phyloP scores from a whole-genome alignment of 2,329 filamentous ascomycete species.

The Trichoderma koningii region DNA sequence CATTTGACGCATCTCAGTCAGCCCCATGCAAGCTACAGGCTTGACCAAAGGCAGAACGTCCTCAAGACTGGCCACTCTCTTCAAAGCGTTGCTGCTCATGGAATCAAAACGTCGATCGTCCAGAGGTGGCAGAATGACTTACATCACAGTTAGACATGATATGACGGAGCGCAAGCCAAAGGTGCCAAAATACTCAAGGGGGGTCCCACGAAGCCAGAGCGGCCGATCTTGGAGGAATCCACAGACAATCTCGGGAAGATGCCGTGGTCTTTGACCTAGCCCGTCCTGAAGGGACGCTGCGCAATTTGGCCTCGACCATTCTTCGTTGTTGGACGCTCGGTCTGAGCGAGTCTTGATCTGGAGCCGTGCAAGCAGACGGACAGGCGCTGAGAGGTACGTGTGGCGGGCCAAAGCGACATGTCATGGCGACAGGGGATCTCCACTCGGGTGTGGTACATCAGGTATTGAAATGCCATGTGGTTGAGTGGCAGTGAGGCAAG shows the following conservation, averaged over 20 bases:
- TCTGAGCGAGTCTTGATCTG: not conserved
- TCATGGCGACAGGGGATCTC: constrained; percentile 16
- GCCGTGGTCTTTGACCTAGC: not conserved
- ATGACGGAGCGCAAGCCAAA: not conserved
- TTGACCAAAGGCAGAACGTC: constrained; percentile 3
- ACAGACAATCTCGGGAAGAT: not conserved
- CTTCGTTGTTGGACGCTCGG: not conserved
- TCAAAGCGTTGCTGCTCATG: constrained; percentile 1
- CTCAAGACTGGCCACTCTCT: not conserved
- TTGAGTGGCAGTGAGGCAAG: constrained; percentile 21
- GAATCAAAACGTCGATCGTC: constrained; percentile 11
- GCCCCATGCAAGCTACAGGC: constrained; percentile 12
- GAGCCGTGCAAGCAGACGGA: not conserved
- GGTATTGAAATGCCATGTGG: constrained; percentile 23
- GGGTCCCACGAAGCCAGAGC: not conserved
- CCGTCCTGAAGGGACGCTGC: not conserved
- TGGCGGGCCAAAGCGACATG: constrained; percentile 13
- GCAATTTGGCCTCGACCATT: not conserved
- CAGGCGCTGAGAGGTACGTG: not conserved
- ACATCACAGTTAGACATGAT: not conserved
- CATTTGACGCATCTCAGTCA: constrained; percentile 1
- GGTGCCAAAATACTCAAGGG: not conserved
- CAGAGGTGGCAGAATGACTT: constrained; percentile 10
- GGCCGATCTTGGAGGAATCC: not conserved
- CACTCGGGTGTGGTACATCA: constrained; percentile 19